Evolutionary conservation across 768 basidiomycete genomes (phyloP), one percentile per base, ranked within the genome.

Genomic region (Astraeus odoratus): DNA sequence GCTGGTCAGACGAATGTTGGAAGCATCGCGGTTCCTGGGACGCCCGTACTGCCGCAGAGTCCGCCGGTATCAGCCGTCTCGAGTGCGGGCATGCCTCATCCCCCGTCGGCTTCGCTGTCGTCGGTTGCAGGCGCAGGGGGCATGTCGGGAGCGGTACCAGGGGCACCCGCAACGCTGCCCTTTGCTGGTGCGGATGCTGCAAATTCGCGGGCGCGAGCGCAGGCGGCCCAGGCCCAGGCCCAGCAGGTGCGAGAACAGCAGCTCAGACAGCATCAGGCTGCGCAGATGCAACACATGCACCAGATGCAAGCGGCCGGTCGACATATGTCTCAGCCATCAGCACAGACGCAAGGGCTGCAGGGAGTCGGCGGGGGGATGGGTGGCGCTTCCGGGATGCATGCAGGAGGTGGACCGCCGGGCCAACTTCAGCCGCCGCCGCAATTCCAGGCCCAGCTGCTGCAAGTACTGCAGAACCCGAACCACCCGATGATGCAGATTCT

Each of bases 401-500:
- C 13, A 35, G 16, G 33, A n/a, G 20, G 23, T 23, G 37, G 8
- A 23, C 34, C 36, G 49, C 47, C 25, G 55, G 57, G 23, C 26
- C 57, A n/a, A 64, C 50, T 36, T 3, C 37, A 38, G 5, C 37
- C 16, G 23, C 23, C 47, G 34, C 54, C 64, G 39, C 63, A 58
- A 42, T 63, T 60, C n/a, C 56, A 61, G 7, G 56, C 66, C 27
- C 72, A 75, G 45, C 56, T 71, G 42, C 67, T 68, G 43, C 61
- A 70, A 35, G 59, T 80, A n/a, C 54, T 85, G 56, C 77, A 77
- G 47, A 66, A 60, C 47, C 80, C 77, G 4, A 59, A 48, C 9
- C 78, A 86, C 57, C 77, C 80, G 19, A 67, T 84, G 44, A 60
- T 80, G 60, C 71, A 75, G 46, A 76, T 79, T 52, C 69, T 86